These are phyloP conservation scores for Elsinoe perseae DNA, from an alignment of 2,329 filamentous ascomycete species.

Conservation along the genomic window DNA sequence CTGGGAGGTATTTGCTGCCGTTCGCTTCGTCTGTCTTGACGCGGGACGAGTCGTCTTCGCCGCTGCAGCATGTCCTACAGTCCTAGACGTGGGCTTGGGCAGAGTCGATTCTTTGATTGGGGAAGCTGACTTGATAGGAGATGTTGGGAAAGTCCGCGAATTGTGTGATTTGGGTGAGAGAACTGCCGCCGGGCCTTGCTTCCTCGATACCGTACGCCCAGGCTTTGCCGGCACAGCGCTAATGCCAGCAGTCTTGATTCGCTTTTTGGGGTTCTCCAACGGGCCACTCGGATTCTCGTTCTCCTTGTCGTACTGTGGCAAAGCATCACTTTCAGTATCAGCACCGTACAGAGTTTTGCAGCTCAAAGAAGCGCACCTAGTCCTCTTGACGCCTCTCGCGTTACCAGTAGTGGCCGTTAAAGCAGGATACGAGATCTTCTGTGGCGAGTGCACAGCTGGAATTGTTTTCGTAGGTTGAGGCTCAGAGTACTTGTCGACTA, in stretches of 20 bases:
- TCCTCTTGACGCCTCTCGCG: conserved; percentile 25
- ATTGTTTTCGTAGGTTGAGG: conserved; percentile 25
- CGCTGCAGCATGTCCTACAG: conserved; percentile 33
- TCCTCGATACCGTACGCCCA: conserved; percentile 28
- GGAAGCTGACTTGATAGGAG: conserved; percentile 37
- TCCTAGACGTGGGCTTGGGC: conserved; percentile 44
- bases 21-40: conserved; percentile 51
- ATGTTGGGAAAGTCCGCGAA: conserved; percentile 58
- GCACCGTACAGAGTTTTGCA: conserved; percentile 23
- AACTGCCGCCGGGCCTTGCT: conserved; percentile 44
- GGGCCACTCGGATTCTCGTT: conserved; percentile 52
- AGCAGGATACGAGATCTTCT: conserved; percentile 12
- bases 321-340: conserved; percentile 49
- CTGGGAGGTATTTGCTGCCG: conserved; percentile 31
- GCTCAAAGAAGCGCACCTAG: conserved; percentile 25
- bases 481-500: conserved; percentile 50
- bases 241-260: conserved; percentile 34
- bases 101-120: conserved; percentile 54
- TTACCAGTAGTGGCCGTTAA: conserved; percentile 7
- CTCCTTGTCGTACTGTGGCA: conserved; percentile 59
- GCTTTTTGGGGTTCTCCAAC: conserved; percentile 64
- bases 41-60: conserved; percentile 50
- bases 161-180: conserved; percentile 80
- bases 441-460: conserved; percentile 17
- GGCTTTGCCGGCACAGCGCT: conserved; percentile 26